These are phyloP conservation scores for Trichoderma sp. DNA, from an alignment of 2,329 filamentous ascomycete species.

Conservation along the genomic window DNA sequence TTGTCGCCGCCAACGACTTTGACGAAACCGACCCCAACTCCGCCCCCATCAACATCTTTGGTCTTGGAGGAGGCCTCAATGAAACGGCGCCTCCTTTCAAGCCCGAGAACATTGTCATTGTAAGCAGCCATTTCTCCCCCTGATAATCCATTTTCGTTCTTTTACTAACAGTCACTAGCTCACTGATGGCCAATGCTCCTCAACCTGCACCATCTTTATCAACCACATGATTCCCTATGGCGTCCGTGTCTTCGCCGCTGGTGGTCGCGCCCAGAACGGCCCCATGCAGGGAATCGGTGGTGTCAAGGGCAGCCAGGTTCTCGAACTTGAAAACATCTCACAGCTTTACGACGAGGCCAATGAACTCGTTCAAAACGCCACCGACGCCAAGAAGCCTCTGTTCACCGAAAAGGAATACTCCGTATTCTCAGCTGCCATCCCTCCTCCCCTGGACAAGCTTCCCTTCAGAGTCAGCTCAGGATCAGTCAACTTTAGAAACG, in stretches of 20 bases:
- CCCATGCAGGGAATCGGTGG: constrained; percentile 60
- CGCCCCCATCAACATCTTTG: constrained; percentile 1
- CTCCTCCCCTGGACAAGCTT: neutral
- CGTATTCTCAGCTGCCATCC: neutral
- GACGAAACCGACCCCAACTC: constrained; percentile 19
- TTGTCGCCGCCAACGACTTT: neutral
- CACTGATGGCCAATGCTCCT: constrained; percentile 57
- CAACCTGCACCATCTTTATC: constrained; percentile 58
- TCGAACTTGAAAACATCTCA: constrained; percentile 28
- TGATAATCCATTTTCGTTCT: neutral
- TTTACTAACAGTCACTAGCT: neutral
- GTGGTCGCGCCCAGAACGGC: constrained; percentile 49
- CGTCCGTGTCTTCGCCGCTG: constrained; percentile 56
- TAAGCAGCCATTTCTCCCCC: constrained; percentile 30
- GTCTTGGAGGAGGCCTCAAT: constrained; percentile 8
- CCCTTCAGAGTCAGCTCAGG: neutral
- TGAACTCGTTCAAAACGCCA: neutral
- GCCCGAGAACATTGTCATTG: constrained; percentile 40
- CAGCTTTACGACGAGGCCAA: neutral
- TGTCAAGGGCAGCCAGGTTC: constrained; percentile 49
- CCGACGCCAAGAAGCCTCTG: neutral
- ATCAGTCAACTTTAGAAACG: constrained; percentile 22
- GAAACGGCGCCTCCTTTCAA: constrained; percentile 30
- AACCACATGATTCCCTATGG: constrained; percentile 50
- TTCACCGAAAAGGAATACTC: neutral